A percentile compares a stretch with the other conserved stretches of the same genome.
phyloP scores from a whole-genome alignment of 192 early-diverging fungal genomes.

The Umbelopsis sp. region DNA sequence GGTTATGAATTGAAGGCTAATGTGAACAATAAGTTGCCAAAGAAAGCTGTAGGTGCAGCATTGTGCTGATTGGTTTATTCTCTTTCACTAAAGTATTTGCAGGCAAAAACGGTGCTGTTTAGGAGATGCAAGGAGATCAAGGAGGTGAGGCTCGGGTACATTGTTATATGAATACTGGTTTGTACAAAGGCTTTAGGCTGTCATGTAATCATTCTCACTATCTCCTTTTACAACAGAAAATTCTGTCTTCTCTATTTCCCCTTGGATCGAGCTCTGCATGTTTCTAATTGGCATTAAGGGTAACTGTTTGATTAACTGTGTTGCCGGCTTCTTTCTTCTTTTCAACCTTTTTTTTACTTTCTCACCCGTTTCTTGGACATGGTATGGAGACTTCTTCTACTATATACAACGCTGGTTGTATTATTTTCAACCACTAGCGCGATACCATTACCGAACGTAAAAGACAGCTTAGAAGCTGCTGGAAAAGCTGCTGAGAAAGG shows the following conservation, averaged over 20 bases:
- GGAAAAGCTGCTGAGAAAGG: too few relatives aligned
- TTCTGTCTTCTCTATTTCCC: background rate
- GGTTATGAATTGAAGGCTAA: too few relatives aligned
- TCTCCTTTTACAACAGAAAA: slow-evolving; percentile 3
- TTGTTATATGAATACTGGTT: background rate
- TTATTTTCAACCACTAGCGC: too few relatives aligned
- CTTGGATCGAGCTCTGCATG: slow-evolving; percentile 14
- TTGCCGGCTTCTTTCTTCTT: background rate
- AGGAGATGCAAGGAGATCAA: slow-evolving; percentile 11
- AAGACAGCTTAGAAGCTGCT: too few relatives aligned
- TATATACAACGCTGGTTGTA: too few relatives aligned
- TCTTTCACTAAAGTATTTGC: background rate
- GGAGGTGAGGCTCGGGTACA: slow-evolving; percentile 18
- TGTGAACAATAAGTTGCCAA: too few relatives aligned
- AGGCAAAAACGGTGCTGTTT: background rate
- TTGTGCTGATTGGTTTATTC: too few relatives aligned
- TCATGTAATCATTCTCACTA: background rate
- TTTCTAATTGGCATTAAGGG: background rate
- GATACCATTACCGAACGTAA: too few relatives aligned
- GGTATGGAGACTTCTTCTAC: too few relatives aligned
- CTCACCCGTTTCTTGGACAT: too few relatives aligned
- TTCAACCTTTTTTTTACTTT: slow-evolving; percentile 1
- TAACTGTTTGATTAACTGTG: background rate
- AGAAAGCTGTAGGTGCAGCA: too few relatives aligned
- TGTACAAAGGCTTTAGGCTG: background rate